Evolutionary conservation across 176 grass and related monocot genomes (phyloP), one percentile per base, ranked within the genome.

Genomic region (Ensete glaucum): DNA sequence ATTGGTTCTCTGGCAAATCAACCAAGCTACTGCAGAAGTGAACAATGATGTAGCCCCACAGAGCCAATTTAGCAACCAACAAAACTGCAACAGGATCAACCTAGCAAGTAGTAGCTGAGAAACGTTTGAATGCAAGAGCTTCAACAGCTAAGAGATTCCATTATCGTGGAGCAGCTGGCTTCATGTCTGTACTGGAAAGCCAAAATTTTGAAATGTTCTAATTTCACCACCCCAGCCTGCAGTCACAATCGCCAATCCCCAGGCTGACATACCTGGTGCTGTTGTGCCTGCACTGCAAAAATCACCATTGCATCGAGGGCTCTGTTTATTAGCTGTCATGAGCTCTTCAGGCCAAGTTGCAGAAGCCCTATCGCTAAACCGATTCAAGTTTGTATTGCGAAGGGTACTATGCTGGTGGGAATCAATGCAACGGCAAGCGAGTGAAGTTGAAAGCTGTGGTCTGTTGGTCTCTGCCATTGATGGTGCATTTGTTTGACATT

Each of bases 271-370:
- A 19, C 73, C 50, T 20, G 48, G 73, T 25, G 43, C 43, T 26
- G 48, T 1, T 0, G 24, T 52, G 8, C 11, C 60, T 11, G n/a
- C 60, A 9, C 25, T 26, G 20, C 11, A 26, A n/a, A 65, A 9
- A 52, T 26, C 59, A 53, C 59, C 48, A 64, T 52, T 77, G 26
- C 48, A 52, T 64, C 3, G n/a, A 53, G 75, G 58, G 53, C 83
- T 88, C 66, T 88, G 84, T 67, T 90, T 92, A 54, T 63, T 83
- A 50, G 92, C 72, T 15, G 74, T n/a, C 70, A 85, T 43, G 17
- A 88, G 89, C 11, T 90, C 93, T 23, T 92, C 89, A 0, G 83
- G 72, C 81, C 77, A 95, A 53, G 88, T 73, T 17, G 80, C 54
- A 15, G 87, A 73, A 26, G 59, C 71, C 67, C 71, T 72, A 70